Evolutionary conservation across 2,329 filamentous ascomycete species (phyloP), one percentile per base, ranked within the genome.

Genomic region (Penicillium sclerotiorum): DNA sequence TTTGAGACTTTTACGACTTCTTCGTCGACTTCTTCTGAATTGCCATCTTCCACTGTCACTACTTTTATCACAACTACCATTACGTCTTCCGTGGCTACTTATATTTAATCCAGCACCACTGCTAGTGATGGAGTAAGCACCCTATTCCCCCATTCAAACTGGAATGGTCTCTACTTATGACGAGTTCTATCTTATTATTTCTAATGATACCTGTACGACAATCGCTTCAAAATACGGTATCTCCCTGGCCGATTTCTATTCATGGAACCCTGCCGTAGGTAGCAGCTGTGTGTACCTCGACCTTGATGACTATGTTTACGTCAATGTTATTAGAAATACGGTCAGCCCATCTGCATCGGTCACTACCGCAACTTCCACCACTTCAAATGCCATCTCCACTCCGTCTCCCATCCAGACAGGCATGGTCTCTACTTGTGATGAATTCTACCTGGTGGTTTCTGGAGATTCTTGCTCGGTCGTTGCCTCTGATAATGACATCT

Each of bases 251-350:
- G 39, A 56, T 11, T 57, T 63, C 30, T 47, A 57, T 21, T 9
- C 45, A 8, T 62, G 58, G 60, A 63, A 63, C 22, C 57, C 60
- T 3, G 47, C 46, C 2, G 52, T 61, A 2, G 44, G 45, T 1
- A 47, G 8, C 5, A 48, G 52, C 21, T 63, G 58, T 23, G 13
- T 43, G 1, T 28, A 23, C n/a, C 44, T 63, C 9, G 35, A 42
- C 33, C 38, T 51, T 1, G 51, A 41, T 17, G 45, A 55, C 17
- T 61, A 58, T 42, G 55, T 60, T 76, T 42, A 28, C 23, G 37
- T 33, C 8, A 20, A 36, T 3, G 12, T 40, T 22, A 22, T 30
- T n/a, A 11, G 25, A 6, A 27, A 11, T 27, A 7, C 25, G n/a
- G n/a, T n/a, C n/a, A n/a, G n/a, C n/a, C 33, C n/a, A 9, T 17